Evolutionary conservation across 2,329 filamentous ascomycete genomes (phyloP), one percentile per base, ranked within the genome.

Genomic region (Calonectria henricotiae): DNA sequence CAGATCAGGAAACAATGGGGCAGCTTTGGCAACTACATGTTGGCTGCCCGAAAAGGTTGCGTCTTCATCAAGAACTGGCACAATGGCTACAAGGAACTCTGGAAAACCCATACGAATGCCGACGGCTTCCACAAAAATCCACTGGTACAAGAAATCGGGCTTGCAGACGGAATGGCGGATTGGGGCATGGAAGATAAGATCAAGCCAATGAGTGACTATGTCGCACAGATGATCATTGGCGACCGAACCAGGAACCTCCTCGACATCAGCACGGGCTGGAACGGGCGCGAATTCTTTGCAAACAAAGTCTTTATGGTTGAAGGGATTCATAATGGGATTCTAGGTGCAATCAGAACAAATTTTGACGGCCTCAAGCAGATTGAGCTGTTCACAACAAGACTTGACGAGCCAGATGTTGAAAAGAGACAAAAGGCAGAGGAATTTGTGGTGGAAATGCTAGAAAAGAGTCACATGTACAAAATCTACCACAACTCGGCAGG

Each of bases 21-120:
- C 1, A 79, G 80, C n/a, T 79, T 82, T 37, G 79, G 78, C 12
- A 87, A 86, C 62, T 83, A 82, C 63, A 82, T 86, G 71, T 71
- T 87, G 0, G 84, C 83, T 0, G 80, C 82, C 0, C 79, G 84
- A 4, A 84, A 83, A 37, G 79, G 80, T 1, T 84, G 83, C 67
- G 55, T 76, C 1, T 86, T 86, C 47, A 83, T 87, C 70, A 81
- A 80, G 62, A 80, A 79, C 75, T 86, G 85, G 85, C 82, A 85
- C 67, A 54, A 79, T 2, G 72, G 80, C 0, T 85, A 81, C 72
- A 79, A 77, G 12, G 76, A 80, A 47, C 72, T 84, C 0, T 85
- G 83, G 83, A 76, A 71, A 3, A 79, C 72, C 0, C 75, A 71
- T 4, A 81, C 80, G 2, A 82, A 79, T n/a, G 76, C 74, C 2